Evolutionary conservation across 192 early-diverging fungal species (phyloP), one percentile per base, ranked within the genome.

Genomic region (Dissophora ornata): DNA sequence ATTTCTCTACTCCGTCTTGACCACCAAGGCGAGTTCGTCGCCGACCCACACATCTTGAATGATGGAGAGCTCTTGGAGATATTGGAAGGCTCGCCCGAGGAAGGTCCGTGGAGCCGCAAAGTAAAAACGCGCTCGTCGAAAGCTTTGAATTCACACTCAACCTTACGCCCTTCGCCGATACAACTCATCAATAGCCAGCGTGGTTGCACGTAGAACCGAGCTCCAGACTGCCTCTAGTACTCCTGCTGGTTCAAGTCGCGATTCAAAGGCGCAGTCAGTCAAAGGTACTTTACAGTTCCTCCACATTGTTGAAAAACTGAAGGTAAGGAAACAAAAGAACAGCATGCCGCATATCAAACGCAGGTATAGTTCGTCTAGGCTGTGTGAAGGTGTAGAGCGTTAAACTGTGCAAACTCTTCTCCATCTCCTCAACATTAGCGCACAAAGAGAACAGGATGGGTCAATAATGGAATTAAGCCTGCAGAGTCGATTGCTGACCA

Each of bases 391-490:
- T n/a, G n/a, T n/a, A n/a, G n/a, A n/a, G n/a, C n/a, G n/a, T n/a
- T n/a, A n/a, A n/a, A n/a, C n/a, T n/a, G n/a, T n/a, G n/a, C n/a
- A n/a, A n/a, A n/a, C n/a, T n/a, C n/a, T n/a, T n/a, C n/a, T n/a
- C n/a, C n/a, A n/a, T n/a, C n/a, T n/a, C n/a, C n/a, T n/a, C n/a
- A n/a, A 38, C 13, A 38, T 40, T 71, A 94, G 92, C 84, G 84
- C 63, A 98, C 96, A 15, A 96, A 96, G 73, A 83, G 96, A 59
- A 96, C 95, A 18, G 96, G 96, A 28, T 98, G 96, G 96, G 49
- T 98, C 46, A 86, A 94, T 75, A 64, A 84, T 71, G 82, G 83
- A 0, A 83, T 98, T 42, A 47, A 77, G 16, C 69, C 80, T 13
- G 86, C 95, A 57, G 96, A 98, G 67, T 94, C 93, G 5, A 96